Conservation (phyloP, 2,329 filamentous ascomycete species). For the Fusarium fujikuroi region DNA sequence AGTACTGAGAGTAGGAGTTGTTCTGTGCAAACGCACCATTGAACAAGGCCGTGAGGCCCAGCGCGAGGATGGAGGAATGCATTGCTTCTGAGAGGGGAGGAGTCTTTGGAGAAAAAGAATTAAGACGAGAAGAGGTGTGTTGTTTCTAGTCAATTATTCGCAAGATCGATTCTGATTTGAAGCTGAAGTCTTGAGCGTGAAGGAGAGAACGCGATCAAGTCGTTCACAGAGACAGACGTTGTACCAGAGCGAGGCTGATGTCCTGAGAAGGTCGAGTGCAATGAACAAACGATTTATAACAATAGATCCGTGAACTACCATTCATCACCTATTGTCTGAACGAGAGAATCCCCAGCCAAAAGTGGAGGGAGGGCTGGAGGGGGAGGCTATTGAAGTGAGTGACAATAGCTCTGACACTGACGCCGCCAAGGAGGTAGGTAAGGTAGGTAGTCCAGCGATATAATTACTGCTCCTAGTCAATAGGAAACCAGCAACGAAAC, state of each 20-base stretch:
- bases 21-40: slow-evolving; percentile 40
- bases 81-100: slow-evolving; percentile 32
- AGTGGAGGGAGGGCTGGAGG: slow-evolving; percentile 25
- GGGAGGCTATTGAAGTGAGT: slow-evolving; percentile 21
- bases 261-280: not conserved
- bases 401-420: slow-evolving; percentile 23
- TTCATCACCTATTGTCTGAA: slow-evolving; percentile 24
- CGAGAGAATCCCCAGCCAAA: slow-evolving; percentile 22
- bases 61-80: slow-evolving; percentile 38
- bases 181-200: slow-evolving; percentile 9
- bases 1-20: slow-evolving; percentile 51
- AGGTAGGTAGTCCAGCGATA: slow-evolving; percentile 26
- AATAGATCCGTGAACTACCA: slow-evolving; percentile 20
- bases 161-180: slow-evolving; percentile 5
- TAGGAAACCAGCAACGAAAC: slow-evolving; percentile 9
- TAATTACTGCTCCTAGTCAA: slow-evolving; percentile 24
- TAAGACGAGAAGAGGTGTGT: not conserved
- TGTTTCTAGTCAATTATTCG: not conserved
- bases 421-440: slow-evolving; percentile 31
- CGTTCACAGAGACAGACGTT: slow-evolving; percentile 10
- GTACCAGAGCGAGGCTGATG: not conserved
- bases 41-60: slow-evolving; percentile 48
- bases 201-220: slow-evolving; percentile 5
- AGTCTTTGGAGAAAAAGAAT: not conserved
- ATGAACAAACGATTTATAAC: slow-evolving; percentile 20